Percentiles rank a stretch among this genome's conserved stretches.
Evolutionary conservation across 2,329 filamentous ascomycete species (phyloP).

Genomic region (Bipolaris zeicola): DNA sequence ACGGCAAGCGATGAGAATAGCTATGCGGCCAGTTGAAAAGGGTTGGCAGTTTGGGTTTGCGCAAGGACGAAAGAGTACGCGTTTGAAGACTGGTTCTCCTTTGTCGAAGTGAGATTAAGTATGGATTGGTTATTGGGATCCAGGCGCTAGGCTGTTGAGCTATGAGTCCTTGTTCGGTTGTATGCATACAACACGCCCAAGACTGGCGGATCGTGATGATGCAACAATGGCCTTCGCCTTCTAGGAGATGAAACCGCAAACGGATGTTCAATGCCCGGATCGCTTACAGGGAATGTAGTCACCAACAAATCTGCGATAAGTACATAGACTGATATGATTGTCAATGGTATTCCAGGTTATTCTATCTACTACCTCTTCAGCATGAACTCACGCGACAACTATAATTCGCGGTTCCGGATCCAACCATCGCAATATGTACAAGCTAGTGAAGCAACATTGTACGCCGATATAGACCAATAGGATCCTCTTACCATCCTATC

Average conservation of each 20-base stretch:
- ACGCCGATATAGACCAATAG: conserved; percentile 14
- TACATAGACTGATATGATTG: background rate
- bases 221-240: background rate
- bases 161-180: background rate
- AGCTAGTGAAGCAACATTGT: background rate
- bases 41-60: background rate
- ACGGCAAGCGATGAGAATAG: background rate
- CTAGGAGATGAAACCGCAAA: background rate
- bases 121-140: background rate
- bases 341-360: background rate
- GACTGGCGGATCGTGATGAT: background rate
- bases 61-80: background rate
- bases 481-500: conserved; percentile 8
- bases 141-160: background rate
- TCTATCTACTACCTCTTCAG: conserved; percentile 9
- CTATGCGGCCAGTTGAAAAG: background rate
- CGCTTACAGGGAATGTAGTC: background rate
- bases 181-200: background rate
- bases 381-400: conserved; percentile 13
- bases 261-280: background rate
- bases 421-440: conserved; percentile 13
- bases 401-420: conserved; percentile 12
- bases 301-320: background rate
- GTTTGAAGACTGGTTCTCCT: background rate
- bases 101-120: background rate